Evolutionary conservation across 2,329 filamentous ascomycete genomes (phyloP), one percentile per base, ranked within the genome.

Genomic region (Botrytis galanthina): DNA sequence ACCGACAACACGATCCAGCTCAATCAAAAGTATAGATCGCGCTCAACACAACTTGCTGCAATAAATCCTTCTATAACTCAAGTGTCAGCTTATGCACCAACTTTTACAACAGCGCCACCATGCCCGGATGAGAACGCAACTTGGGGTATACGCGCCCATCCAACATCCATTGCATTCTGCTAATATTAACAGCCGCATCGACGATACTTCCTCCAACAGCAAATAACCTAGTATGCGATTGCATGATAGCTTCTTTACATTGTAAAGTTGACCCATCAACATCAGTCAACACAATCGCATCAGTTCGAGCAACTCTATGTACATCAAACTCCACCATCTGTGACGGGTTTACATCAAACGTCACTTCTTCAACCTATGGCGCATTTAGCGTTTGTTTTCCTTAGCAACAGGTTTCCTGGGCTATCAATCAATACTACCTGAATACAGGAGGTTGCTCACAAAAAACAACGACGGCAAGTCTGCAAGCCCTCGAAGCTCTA

Each of bases 161-260:
- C n/a, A 18, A n/a, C 12, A 16, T 68, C 22, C 14, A 32, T 46
- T 37, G 20, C 26, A 46, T 39, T 37, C 26, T 54, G 64, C 64
- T 39, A 68, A 54, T 54, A 7, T 39, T 8, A n/a, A 54, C 32
- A 68, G 57, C 48, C 32, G 91, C 93, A 70, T 86, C 87, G 76
- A 85, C 71, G 48, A 74, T 64, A 39, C 92, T 98, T 46, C 95
- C 95, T 29, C 94, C 94, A 26, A 88, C 87, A 10, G 93, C 94
- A 74, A 93, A 97, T 84, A 80, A 87, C 66, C 80, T 88, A 64
- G 90, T 97, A 64, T 98, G 95, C 87, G 82, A 86, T 73, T 98
- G 95, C 88, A 97, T 97, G 92, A 87, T 88, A 82, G 85, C 88
- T 77, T 88, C 88, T 69, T 84, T 96, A 16, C 32, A 68, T n/a